Base-by-base conservation (phyloP, 2,329 filamentous ascomycete species). In the Helicocarpus griseus region DNA sequence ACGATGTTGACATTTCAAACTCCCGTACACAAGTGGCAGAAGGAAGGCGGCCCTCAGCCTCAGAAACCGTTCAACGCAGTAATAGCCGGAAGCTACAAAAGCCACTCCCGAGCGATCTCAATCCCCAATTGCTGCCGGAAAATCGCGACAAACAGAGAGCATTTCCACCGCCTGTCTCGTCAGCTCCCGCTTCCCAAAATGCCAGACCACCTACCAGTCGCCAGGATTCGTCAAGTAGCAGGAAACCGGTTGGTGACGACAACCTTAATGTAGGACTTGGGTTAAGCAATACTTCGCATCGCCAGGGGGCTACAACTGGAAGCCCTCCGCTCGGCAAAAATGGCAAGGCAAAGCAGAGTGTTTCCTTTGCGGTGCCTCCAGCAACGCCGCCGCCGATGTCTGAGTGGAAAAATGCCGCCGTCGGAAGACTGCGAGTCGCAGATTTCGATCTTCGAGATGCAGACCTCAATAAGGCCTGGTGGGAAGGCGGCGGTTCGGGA, bases 391-490 rank as follows among this genome's bases (percentile, higher is more conserved):
- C 71, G 22, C 71, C 71, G 5, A 59, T 72, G 24, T 67, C 67
- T 17, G 86, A 90, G 63, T 89, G 86, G 85, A 83, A 79, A 63
- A 82, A 81, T 60, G 83, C 77, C 6, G 80, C 78, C 0, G 74
- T 83, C 31, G 84, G 83, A 31, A 77, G 76, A 6, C 69, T 89
- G 3, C 73, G 75, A 0, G 77, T 78, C 1, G 64, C 73, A 1
- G 68, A 86, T 48, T 74, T 88, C 28, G 80, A 87, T 53, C 75
- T 87, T 29, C 73, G 75, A 52, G 67, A 72, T 19, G 54, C 66
- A 14, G 62, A 67, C 33, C 59, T 61, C 28, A 79, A 82, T 39
- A 77, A 72, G 57, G 73, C 86, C 1, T 94, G 88, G 88, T 93
- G 89, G 88, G 89, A 94, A 63, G 74, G 75, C 49, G 73, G 69